Base-by-base conservation (phyloP, 345 rosid species). In the Camelina sativa region DNA sequence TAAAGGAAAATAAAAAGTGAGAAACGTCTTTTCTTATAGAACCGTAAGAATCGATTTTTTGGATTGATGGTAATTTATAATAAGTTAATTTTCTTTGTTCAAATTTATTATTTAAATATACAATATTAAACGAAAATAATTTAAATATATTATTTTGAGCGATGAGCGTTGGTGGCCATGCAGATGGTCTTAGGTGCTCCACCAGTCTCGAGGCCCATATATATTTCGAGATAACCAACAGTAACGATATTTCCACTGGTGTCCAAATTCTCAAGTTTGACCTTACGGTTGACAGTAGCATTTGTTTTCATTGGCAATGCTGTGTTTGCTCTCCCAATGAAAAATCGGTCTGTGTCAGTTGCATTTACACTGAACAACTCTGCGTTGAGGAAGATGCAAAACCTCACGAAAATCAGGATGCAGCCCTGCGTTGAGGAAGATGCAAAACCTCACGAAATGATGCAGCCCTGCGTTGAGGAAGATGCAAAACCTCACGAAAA, bases 251-350 rank as follows among this genome's bases (percentile, higher is more conserved):
- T 16, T 46, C 55, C 40, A 20, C 12, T 25, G 38, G 5, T n/a
- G 23, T n/a, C 54, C n/a, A 64, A 64, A 30, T 28, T 44, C 43
- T 47, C 43, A 37, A 47, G 56, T 65, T 47, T 47, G 37, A 47
- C 1, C 1, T 64, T 64, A 10, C 55, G 40, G 23, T 64, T 28
- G 6, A 28, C 28, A 16, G 6, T 64, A 64, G 55, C 16, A 47
- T 64, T 47, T 64, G 55, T 64, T 11, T 46, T 47, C 55, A 46
- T 46, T 3, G 53, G 67, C 53, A 43, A 6, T 3, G 52, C 2
- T 43, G 67, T 62, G 9, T 62, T 43, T 62, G 53, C 66, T 15
- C 66, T 62, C 51, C 66, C 66, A 8, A 25, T 5, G 5, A 63
- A 25, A 43, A 44, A 23, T 1, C 10, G 2, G 19, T 62, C 37